Base-by-base conservation (phyloP, 768 basidiomycete species). In the Cytidiella melzeri region DNA sequence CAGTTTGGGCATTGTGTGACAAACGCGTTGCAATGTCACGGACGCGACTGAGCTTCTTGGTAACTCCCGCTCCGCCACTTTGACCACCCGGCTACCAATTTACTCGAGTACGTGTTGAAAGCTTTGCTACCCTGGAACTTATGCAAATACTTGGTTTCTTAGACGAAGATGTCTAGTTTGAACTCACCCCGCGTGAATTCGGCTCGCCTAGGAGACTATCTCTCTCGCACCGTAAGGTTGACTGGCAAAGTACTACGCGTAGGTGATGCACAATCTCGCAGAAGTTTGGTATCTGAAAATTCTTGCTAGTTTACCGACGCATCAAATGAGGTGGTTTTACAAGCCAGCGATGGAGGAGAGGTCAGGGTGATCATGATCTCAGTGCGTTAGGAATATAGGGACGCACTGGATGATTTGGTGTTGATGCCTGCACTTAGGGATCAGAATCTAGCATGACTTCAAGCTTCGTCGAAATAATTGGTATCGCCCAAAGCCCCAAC, bases 141-240 rank as follows among this genome's bases (percentile, higher is more conserved):
- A n/a, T n/a, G n/a, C n/a, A n/a, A n/a, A n/a, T n/a, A n/a, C n/a
- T n/a, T n/a, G n/a, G n/a, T n/a, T n/a, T n/a, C n/a, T n/a, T n/a
- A n/a, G n/a, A 18, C 26, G 10, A 13, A 25, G 19, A 47, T 47
- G 46, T 1, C 48, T 13, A 28, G 43, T 5, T 27, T 13, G 12
- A 7, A n/a, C 11, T 37, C 49, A 12, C 49, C 49, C 2, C 49
- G 30, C 28, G 49, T 50, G n/a, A 50, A 50, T 34, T 38, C 41
- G 15, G 49, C 41, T 38, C 49, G 49, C 18, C 18, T 50, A 25
- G 23, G 27, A 2, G 49, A 50, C 25, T 50, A 37, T 15, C 12
- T 15, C 19, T 7, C 19, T n/a, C 27, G 41, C 5, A 43, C 20
- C 10, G 49, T 50, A 10, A 27, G 49, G 15, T 12, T 50, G 13